Evolutionary conservation across 139 green algal genomes (phyloP).

Genomic region (Auxenochlorella protothecoides): DNA sequence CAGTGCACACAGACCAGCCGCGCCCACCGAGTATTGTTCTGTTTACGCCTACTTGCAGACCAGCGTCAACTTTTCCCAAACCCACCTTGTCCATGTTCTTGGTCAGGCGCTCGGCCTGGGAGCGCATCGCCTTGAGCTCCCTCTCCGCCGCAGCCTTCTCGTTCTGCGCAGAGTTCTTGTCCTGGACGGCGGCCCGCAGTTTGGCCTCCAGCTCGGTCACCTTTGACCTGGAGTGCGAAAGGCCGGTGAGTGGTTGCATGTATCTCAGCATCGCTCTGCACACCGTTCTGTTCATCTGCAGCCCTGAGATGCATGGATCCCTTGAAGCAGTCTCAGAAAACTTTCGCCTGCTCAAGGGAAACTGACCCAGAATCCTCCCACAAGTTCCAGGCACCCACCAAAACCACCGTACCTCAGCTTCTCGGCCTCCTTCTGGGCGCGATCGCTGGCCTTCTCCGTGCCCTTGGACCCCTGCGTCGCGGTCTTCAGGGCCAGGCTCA

Average conservation of each 20-base stretch:
- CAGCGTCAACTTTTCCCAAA: not conserved
- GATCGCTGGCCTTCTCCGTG: slow-evolving; percentile 34
- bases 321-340: no score
- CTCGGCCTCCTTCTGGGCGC: slow-evolving; percentile 59
- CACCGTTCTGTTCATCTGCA: no score
- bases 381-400: not conserved
- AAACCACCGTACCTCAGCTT: slow-evolving; percentile 31
- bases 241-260: no score
- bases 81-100: slow-evolving; percentile 33
- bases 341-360: no score
- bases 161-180: slow-evolving; percentile 36
- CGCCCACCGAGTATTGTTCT: no score
- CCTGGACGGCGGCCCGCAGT: slow-evolving; percentile 46
- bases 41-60: no score
- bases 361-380: no score
- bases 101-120: slow-evolving; percentile 47
- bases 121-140: slow-evolving; percentile 58
- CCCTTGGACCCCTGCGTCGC: slow-evolving; percentile 38
- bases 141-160: slow-evolving; percentile 72
- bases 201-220: slow-evolving; percentile 53
- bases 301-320: no score
- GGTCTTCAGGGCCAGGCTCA: slow-evolving; percentile 53
- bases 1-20: no score
- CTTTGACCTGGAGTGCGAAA: slow-evolving; percentile 33
- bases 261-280: no score